phyloP scores from a whole-genome alignment of 148 eudicot genomes.

The Spergularia bocconei region DNA sequence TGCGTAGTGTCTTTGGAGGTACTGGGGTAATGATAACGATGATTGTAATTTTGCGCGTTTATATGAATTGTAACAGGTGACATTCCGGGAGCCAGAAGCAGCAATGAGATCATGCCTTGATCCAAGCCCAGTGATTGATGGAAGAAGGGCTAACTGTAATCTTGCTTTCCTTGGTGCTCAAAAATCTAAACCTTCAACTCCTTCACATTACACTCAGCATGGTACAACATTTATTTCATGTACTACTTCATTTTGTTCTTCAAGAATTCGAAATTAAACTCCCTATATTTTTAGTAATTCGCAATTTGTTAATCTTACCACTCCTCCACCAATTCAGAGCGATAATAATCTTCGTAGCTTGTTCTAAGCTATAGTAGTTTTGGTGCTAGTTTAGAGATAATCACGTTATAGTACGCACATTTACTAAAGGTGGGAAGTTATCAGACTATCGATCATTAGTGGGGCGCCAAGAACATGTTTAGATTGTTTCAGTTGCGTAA shows the following conservation, averaged over 20 bases:
- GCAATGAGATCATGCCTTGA: conserved; percentile 48
- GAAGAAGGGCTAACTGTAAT: conserved; percentile 54
- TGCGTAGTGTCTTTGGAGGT: no score
- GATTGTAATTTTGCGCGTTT: not conserved
- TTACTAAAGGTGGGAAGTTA: no score
- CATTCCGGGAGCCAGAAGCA: conserved; percentile 47
- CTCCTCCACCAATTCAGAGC: not conserved
- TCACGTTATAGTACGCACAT: not conserved
- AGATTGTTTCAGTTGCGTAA: not conserved
- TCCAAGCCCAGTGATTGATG: conserved; percentile 51
- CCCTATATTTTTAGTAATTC: no score
- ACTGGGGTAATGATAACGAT: not conserved
- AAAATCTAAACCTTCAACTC: conserved; percentile 31
- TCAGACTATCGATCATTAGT: no score
- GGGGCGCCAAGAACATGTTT: not conserved
- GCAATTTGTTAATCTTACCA: not conserved
- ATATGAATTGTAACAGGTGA: conserved; percentile 28
- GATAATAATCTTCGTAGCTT: no score
- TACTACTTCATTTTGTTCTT: not conserved
- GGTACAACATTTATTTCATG: not conserved
- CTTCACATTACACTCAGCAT: conserved; percentile 22
- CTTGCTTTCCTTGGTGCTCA: conserved; percentile 48
- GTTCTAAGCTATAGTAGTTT: no score
- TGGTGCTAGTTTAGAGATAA: not conserved
- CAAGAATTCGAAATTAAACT: no score